Conservation (phyloP, 2,329 filamentous ascomycete species). For the Talaromyces sp. region DNA sequence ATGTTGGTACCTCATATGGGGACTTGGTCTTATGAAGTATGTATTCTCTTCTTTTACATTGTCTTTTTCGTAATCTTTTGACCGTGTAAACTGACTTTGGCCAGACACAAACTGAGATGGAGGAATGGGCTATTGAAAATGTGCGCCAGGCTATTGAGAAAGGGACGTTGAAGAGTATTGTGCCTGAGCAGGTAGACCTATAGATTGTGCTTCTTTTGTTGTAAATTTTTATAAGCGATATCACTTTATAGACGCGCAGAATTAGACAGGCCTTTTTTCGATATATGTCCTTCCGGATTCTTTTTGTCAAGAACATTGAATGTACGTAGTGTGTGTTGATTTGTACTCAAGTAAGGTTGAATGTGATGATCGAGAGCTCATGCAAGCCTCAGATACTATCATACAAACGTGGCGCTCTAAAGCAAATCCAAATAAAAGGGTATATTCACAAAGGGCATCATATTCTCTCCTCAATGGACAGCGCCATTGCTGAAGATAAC, state of each 20-base stretch:
- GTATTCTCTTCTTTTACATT: conserved; percentile 18
- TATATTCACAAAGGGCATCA: conserved; percentile 8
- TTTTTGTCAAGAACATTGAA: not conserved
- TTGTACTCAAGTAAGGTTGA: not conserved
- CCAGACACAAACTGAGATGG: conserved; percentile 60
- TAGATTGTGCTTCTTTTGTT: conserved; percentile 13
- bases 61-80: too few relatives aligned
- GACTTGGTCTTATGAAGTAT: conserved; percentile 68
- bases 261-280: not conserved
- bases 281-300: not conserved
- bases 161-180: conserved; percentile 63
- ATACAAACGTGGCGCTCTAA: not conserved
- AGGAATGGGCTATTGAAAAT: conserved; percentile 71
- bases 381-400: not conserved
- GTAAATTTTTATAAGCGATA: not conserved
- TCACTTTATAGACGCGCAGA: not conserved
- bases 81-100: not conserved
- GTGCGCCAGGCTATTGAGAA: conserved; percentile 60
- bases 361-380: not conserved
- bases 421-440: not conserved
- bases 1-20: conserved; percentile 83
- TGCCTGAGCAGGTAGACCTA: conserved; percentile 65
- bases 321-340: not conserved
- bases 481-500: conserved; percentile 8
- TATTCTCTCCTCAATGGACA: not conserved